Percentiles rank a stretch among this genome's conserved stretches.
Conservation (phyloP, 2,329 filamentous ascomycete species). For the Cladosporium sp. region DNA sequence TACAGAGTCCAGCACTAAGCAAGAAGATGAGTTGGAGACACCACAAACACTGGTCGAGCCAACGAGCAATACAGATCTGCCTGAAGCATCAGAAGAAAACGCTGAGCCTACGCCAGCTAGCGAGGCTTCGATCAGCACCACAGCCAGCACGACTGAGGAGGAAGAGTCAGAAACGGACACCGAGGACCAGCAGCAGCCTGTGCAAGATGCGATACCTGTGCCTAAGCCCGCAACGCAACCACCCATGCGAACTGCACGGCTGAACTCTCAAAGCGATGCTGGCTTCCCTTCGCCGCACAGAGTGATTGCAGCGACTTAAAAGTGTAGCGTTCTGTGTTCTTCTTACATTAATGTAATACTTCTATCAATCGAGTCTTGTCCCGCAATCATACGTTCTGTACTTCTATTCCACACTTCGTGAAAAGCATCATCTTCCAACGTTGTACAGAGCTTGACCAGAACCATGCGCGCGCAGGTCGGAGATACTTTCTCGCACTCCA, state of each 20-base stretch:
- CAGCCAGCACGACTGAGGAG: constrained; percentile 16
- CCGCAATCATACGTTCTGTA: not conserved
- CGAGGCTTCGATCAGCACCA: not conserved
- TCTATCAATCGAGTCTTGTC: not conserved
- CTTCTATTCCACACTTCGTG: not conserved
- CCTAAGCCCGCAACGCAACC: constrained; percentile 2
- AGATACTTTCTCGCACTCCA: no score
- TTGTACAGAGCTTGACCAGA: no score
- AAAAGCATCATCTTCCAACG: not conserved
- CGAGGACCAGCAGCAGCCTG: not conserved
- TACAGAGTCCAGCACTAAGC: not conserved
- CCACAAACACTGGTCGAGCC: not conserved
- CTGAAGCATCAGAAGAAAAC: not conserved
- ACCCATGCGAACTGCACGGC: constrained; percentile 17
- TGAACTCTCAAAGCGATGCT: constrained; percentile 9
- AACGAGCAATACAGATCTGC: not conserved
- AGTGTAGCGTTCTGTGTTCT: not conserved
- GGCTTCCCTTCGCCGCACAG: constrained; percentile 13
- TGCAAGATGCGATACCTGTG: not conserved
- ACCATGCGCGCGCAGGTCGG: no score
- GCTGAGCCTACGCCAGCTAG: not conserved
- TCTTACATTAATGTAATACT: constrained; percentile 2
- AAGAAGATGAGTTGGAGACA: not conserved
- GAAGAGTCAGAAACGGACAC: constrained; percentile 15
- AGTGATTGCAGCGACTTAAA: constrained; percentile 13